These are phyloP conservation scores for Zhuliangozyma blackwelliae DNA, from an alignment of 1,139 yeast genomes.

Conservation along the genomic window DNA sequence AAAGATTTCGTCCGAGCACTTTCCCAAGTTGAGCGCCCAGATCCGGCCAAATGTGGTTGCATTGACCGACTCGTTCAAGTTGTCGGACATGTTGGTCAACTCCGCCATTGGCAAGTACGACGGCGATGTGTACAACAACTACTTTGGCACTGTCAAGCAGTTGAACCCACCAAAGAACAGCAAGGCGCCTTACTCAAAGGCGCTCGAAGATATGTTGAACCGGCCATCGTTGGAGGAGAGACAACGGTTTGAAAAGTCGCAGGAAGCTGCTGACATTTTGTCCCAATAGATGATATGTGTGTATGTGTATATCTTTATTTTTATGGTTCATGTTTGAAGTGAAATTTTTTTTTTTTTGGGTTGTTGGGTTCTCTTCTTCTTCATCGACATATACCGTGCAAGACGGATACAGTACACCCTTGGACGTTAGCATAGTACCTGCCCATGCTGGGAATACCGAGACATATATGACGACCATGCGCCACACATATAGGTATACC, in stretches of 20 bases:
- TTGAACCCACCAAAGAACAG: slow-evolving; percentile 50
- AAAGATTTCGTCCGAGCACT: slow-evolving; percentile 38
- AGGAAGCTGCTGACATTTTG: slow-evolving; percentile 30
- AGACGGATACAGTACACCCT: too few relatives aligned
- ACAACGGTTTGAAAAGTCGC: slow-evolving; percentile 42
- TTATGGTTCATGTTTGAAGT: too few relatives aligned
- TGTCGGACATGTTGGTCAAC: slow-evolving; percentile 78
- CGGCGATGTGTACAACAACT: slow-evolving; percentile 83
- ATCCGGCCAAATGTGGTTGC: slow-evolving; percentile 72
- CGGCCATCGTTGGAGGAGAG: slow-evolving; percentile 47
- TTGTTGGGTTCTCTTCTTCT: too few relatives aligned
- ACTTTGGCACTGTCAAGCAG: slow-evolving; percentile 49
- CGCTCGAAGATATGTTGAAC: slow-evolving; percentile 46
- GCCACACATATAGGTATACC: too few relatives aligned
- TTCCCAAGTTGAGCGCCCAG: slow-evolving; percentile 40
- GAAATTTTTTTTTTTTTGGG: too few relatives aligned
- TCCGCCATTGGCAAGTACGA: slow-evolving; percentile 78
- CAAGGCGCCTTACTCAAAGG: slow-evolving; percentile 56
- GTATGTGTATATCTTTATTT: too few relatives aligned
- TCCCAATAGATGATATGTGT: slow-evolving; percentile 14
- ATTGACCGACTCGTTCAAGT: slow-evolving; percentile 79
- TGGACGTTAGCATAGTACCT: too few relatives aligned
- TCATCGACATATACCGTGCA: too few relatives aligned
- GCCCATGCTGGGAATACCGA: too few relatives aligned
- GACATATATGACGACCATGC: too few relatives aligned